These are phyloP conservation scores for Asclepias syriaca DNA, from an alignment of 257 asterid genomes.

Conservation along the genomic window DNA sequence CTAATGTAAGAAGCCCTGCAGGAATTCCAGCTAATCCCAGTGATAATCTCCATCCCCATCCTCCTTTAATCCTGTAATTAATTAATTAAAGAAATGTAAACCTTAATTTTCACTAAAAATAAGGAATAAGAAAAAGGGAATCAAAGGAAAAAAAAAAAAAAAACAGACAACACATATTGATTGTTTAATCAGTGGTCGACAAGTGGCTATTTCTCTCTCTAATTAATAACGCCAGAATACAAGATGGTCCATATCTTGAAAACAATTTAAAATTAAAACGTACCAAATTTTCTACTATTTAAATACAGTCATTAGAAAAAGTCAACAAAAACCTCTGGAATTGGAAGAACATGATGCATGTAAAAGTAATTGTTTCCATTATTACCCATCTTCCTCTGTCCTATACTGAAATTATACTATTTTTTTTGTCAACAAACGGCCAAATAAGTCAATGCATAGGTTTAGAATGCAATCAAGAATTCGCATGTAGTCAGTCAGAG, in stretches of 20 bases:
- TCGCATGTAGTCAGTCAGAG: background rate
- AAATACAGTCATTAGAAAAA: background rate
- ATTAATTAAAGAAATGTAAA: no score
- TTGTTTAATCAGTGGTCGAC: background rate
- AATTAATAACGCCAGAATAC: background rate
- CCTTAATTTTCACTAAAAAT: no score
- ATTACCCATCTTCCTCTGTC: background rate
- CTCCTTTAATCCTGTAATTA: conserved; percentile 53
- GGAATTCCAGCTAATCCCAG: conserved; percentile 86
- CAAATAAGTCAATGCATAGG: background rate
- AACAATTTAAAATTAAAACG: no score
- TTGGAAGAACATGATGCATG: no score
- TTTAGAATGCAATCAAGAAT: background rate
- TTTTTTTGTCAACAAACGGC: background rate
- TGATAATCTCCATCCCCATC: conserved; percentile 89
- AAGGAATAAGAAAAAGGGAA: background rate
- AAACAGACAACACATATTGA: background rate
- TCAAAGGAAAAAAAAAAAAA: background rate
- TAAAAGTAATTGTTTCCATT: background rate
- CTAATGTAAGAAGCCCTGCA: conserved; percentile 62
- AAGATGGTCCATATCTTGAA: background rate
- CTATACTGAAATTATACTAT: no score
- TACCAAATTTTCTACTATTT: background rate
- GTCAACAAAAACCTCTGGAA: background rate
- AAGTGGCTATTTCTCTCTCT: background rate